Evolutionary conservation across 305 asterid genomes (phyloP).

Genomic region (Fraxinus nigra): DNA sequence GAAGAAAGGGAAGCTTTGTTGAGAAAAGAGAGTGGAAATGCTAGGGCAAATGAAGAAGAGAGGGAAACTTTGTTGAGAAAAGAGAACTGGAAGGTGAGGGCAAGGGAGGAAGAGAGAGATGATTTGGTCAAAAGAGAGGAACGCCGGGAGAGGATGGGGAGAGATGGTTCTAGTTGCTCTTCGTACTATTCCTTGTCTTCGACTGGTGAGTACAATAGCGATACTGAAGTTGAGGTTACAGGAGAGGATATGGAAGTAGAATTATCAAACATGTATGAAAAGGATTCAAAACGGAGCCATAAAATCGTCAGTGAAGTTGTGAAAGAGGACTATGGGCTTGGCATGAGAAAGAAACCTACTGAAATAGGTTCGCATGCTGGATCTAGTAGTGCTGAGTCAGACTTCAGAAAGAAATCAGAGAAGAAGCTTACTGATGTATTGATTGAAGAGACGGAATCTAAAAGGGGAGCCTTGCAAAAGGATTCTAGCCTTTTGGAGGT

Average conservation of each 20-base stretch:
- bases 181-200: slow-evolving; percentile 80
- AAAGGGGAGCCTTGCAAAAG: slow-evolving; percentile 37
- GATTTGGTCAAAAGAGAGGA: slow-evolving; percentile 47
- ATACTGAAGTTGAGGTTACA: slow-evolving; percentile 46
- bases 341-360: slow-evolving; percentile 38
- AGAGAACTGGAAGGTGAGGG: slow-evolving; percentile 38
- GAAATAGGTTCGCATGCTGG: slow-evolving; percentile 31
- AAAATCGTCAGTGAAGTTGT: slow-evolving; percentile 32
- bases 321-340: slow-evolving; percentile 37
- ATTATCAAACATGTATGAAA: slow-evolving; percentile 27
- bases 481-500: slow-evolving; percentile 36
- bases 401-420: slow-evolving; percentile 82
- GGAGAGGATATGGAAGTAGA: slow-evolving; percentile 38
- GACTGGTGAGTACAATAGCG: slow-evolving; percentile 49
- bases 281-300: slow-evolving; percentile 34
- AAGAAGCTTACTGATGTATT: slow-evolving; percentile 71
- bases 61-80: slow-evolving; percentile 28
- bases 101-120: slow-evolving; percentile 49
- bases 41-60: slow-evolving; percentile 33
- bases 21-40: slow-evolving; percentile 35
- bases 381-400: slow-evolving; percentile 44
- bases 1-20: slow-evolving; percentile 27
- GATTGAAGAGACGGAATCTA: slow-evolving; percentile 42
- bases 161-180: slow-evolving; percentile 77
- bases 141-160: slow-evolving; percentile 49